Conservation (phyloP, 1,284 basidiomycete genomes). For the Pseudozyma sp. region DNA sequence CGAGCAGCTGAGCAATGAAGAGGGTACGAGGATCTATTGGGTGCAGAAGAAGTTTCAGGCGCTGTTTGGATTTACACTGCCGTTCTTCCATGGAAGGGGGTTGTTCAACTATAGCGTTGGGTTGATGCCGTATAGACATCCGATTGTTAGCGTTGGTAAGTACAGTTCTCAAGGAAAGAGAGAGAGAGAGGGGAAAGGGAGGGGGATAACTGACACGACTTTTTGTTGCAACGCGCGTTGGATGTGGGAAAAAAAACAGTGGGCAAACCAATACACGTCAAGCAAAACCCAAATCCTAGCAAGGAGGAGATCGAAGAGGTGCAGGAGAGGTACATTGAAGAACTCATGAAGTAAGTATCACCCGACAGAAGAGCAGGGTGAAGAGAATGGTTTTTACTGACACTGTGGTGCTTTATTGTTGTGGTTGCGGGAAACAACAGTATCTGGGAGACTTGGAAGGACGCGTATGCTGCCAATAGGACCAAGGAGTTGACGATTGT, state of each 20-base stretch:
- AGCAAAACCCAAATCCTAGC: constrained; percentile 81
- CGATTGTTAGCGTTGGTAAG: constrained; percentile 85
- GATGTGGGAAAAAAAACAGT: constrained; percentile 67
- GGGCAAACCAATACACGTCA: constrained; percentile 86
- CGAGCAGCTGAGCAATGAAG: constrained; percentile 92
- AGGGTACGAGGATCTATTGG: constrained; percentile 84
- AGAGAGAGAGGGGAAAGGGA: not conserved
- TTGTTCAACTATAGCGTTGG: constrained; percentile 79
- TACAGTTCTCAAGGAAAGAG: constrained; percentile 6
- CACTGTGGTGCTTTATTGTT: not conserved
- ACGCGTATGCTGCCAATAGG: constrained; percentile 63
- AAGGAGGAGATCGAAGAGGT: constrained; percentile 82
- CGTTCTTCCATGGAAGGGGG: constrained; percentile 83
- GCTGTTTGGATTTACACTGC: constrained; percentile 94
- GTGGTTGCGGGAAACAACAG: constrained; percentile 16
- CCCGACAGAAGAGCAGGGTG: not conserved
- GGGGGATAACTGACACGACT: not conserved
- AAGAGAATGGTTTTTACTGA: not conserved
- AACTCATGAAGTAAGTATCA: constrained; percentile 70
- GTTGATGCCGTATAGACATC: constrained; percentile 90
- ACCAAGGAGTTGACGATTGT: constrained; percentile 66
- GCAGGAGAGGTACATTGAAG: constrained; percentile 89
- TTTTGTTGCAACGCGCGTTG: not conserved
- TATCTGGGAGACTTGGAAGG: constrained; percentile 67
- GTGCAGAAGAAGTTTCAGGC: constrained; percentile 62